phyloP scores from a whole-genome alignment of 2,329 filamentous ascomycete genomes.

The Paecilomyces variotii region DNA sequence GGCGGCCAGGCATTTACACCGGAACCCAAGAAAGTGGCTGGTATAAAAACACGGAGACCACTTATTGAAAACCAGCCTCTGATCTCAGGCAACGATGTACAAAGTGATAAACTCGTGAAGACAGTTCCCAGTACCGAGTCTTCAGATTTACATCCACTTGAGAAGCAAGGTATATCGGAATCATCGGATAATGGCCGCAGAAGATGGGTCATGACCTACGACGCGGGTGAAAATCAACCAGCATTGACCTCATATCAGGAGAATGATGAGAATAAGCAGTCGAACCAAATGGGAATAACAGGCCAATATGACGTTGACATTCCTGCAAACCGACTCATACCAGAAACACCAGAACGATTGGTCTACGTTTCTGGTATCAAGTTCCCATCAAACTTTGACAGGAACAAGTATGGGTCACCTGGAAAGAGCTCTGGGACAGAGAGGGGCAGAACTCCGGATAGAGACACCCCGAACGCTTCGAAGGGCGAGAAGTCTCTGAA shows the following conservation, averaged over 20 bases:
- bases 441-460: background rate
- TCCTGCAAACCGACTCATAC: background rate
- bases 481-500: background rate
- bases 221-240: background rate
- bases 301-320: background rate
- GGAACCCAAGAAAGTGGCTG: constrained; percentile 8
- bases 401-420: constrained; percentile 9
- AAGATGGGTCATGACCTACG: background rate
- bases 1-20: background rate
- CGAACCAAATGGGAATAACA: background rate
- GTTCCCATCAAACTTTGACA: constrained; percentile 7
- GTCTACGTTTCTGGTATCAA: background rate
- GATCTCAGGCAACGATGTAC: background rate
- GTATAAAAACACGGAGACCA: constrained; percentile 9
- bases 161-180: background rate
- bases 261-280: background rate
- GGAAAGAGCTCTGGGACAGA: background rate
- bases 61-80: background rate
- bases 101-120: background rate
- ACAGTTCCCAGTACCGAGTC: background rate
- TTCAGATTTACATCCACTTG: background rate
- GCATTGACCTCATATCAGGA: background rate
- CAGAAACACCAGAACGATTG: constrained; percentile 5
- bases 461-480: background rate
- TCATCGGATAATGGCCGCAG: background rate